These are phyloP conservation scores for Pulveroboletus frians DNA, from an alignment of 768 basidiomycete species.

Conservation along the genomic window DNA sequence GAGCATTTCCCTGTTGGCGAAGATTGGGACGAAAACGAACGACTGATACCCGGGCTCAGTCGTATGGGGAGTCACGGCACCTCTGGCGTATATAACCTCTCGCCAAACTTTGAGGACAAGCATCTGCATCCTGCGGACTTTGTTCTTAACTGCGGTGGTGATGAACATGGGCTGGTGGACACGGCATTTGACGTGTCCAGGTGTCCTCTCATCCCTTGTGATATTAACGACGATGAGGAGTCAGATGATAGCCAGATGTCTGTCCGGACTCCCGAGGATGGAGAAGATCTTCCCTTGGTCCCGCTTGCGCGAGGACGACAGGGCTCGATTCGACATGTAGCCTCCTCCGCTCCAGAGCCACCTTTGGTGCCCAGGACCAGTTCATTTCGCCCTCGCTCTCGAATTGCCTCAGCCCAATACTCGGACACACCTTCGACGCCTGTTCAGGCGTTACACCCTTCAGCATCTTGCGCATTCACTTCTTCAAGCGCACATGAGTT, in stretches of 20 bases:
- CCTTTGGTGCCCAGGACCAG: conserved; percentile 17
- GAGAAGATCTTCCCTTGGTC: conserved; percentile 12
- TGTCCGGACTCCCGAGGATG: conserved; percentile 26
- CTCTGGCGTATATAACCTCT: neutral
- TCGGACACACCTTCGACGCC: neutral
- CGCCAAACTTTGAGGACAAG: conserved; percentile 1
- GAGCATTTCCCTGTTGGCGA: conserved; percentile 22
- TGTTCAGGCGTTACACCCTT: neutral
- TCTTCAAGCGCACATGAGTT: neutral
- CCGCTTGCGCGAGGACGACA: neutral
- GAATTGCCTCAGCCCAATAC: conserved; percentile 9
- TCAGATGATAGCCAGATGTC: conserved; percentile 26
- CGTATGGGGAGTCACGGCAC: neutral
- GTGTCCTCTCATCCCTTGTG: conserved; percentile 19
- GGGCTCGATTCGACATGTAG: neutral
- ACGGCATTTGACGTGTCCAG: conserved; percentile 18
- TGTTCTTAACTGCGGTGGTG: conserved; percentile 1
- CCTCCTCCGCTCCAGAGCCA: neutral
- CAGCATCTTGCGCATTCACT: conserved; percentile 4
- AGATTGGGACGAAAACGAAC: conserved; percentile 23
- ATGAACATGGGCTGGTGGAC: conserved; percentile 7
- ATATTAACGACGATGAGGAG: conserved; percentile 26
- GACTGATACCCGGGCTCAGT: conserved; percentile 17
- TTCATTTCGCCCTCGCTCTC: conserved; percentile 27
- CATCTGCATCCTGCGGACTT: conserved; percentile 10